Percentiles rank a stretch among this genome's conserved stretches.
phyloP scores from a whole-genome alignment of 176 grass and related monocot species.

The Oryza rufipogon region DNA sequence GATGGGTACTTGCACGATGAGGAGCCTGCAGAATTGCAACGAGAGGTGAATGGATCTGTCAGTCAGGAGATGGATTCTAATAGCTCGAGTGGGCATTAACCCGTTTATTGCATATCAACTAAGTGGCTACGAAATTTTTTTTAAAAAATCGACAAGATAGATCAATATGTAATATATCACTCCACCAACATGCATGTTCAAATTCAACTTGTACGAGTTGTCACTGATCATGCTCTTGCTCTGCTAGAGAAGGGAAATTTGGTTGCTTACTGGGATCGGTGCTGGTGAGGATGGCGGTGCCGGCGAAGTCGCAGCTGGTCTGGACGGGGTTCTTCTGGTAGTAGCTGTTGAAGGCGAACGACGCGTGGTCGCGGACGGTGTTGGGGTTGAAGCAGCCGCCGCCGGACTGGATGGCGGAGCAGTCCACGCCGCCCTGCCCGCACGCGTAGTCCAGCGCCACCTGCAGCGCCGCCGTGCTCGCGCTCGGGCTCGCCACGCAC shows the following conservation, averaged over 20 bases:
- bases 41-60: not conserved
- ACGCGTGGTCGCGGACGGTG: conserved; percentile 72
- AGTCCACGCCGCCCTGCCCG: conserved; percentile 65
- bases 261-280: conserved; percentile 60
- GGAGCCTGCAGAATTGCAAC: conserved; percentile 41
- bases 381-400: conserved; percentile 64
- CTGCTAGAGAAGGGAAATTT: not conserved
- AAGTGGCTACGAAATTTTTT: no score
- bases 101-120: no score
- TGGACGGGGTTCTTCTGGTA: conserved; percentile 64
- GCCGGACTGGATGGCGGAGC: conserved; percentile 57
- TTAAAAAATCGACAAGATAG: no score
- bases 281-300: conserved; percentile 55
- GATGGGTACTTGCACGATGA: conserved; percentile 59
- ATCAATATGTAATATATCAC: no score
- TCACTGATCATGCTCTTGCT: not conserved
- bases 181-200: no score
- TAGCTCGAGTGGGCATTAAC: no score
- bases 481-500: conserved; percentile 69
- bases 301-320: conserved; percentile 75
- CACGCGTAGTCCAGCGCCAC: conserved; percentile 80
- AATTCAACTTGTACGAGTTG: no score
- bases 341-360: conserved; percentile 81
- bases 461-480: conserved; percentile 57
- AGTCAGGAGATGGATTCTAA: not conserved